A percentile compares a stretch with the other conserved stretches of the same genome.
Evolutionary conservation across 495 filamentous ascomycete genomes (phyloP).

Genomic region (Paragyromitra xinjiangensis): DNA sequence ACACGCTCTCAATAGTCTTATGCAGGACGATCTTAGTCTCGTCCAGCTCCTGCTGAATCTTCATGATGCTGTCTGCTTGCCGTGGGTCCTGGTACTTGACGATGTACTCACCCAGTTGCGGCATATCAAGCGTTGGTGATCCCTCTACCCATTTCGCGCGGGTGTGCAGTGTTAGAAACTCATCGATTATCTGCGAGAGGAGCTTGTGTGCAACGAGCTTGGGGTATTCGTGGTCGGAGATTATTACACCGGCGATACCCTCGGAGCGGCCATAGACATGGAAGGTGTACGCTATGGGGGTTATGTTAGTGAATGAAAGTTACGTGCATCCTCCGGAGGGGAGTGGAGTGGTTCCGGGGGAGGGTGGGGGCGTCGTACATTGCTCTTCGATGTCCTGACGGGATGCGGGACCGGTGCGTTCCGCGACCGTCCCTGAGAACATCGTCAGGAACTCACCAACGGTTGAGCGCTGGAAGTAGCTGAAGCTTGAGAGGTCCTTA

Average conservation of each 20-base stretch:
- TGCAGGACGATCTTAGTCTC: constrained; percentile 98
- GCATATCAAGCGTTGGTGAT: constrained; percentile 67
- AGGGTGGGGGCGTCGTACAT: constrained; percentile 61
- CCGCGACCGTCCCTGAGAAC: constrained; percentile 76
- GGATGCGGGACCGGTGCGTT: constrained; percentile 83
- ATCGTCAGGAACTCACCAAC: constrained; percentile 75
- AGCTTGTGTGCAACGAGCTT: constrained; percentile 91
- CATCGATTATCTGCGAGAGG: constrained; percentile 88
- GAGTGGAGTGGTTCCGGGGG: neutral
- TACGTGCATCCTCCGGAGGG: neutral
- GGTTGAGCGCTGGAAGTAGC: constrained; percentile 77
- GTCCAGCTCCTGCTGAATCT: constrained; percentile 95
- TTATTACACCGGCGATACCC: constrained; percentile 86
- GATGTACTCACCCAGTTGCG: constrained; percentile 81
- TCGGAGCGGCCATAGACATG: constrained; percentile 90
- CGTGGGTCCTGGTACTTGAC: constrained; percentile 87
- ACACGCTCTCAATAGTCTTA: constrained; percentile 95
- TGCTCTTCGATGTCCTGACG: constrained; percentile 92
- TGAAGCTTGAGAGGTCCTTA: constrained; percentile 81
- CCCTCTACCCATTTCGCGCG: constrained; percentile 70
- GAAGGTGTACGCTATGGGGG: constrained; percentile 73
- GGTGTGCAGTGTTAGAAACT: constrained; percentile 86
- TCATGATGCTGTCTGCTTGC: constrained; percentile 89
- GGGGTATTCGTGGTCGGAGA: constrained; percentile 90
- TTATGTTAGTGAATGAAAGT: constrained; percentile 16